Conservation (phyloP, 257 asterid species). For the Misopates orontium region DNA sequence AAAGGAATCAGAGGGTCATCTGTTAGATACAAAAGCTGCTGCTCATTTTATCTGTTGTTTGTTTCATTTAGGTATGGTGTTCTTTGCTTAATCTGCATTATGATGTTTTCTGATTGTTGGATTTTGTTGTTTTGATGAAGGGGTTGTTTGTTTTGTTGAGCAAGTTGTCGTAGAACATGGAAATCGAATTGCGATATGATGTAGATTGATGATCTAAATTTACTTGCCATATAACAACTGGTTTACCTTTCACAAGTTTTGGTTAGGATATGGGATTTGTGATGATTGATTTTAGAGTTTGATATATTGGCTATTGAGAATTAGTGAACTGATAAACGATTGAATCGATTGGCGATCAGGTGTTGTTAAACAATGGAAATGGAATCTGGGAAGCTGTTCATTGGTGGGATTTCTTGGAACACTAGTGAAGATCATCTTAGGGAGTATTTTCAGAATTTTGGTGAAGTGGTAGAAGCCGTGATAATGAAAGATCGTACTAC, state of each 20-base stretch:
- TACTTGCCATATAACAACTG: conserved; percentile 16
- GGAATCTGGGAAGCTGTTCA: conserved; percentile 52
- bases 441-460: conserved; percentile 47
- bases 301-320: too few relatives aligned
- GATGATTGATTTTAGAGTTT: not conserved
- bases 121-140: conserved; percentile 30
- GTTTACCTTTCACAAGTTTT: conserved; percentile 19
- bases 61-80: conserved; percentile 32
- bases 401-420: conserved; percentile 63
- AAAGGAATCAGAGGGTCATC: conserved; percentile 53
- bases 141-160: conserved; percentile 27
- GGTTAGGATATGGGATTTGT: not conserved
- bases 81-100: conserved; percentile 52
- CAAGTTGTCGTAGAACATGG: conserved; percentile 4
- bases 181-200: conserved; percentile 15
- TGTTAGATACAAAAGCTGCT: conserved; percentile 34
- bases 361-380: conserved; percentile 48
- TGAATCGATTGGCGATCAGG: conserved; percentile 22
- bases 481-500: conserved; percentile 59
- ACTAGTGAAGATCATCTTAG: conserved; percentile 48
- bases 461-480: conserved; percentile 53
- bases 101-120: conserved; percentile 32
- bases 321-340: conserved; percentile 27
- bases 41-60: conserved; percentile 20
- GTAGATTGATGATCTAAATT: conserved; percentile 31